phyloP scores from a whole-genome alignment of 2,329 filamentous ascomycete species.

The Claviceps humidiphila region DNA sequence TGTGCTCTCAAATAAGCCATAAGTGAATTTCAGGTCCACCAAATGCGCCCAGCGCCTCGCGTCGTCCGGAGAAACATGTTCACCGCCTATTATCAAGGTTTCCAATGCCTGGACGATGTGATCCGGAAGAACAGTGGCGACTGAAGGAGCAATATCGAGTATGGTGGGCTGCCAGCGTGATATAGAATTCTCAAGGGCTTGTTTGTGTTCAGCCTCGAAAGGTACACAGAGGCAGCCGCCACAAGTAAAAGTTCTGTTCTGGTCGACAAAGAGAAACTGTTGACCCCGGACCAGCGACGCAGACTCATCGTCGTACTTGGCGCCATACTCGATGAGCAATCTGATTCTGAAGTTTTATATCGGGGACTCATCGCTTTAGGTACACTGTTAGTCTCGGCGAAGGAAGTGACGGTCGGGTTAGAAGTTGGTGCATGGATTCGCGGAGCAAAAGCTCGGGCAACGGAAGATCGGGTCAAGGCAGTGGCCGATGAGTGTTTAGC shows the following conservation, averaged over 20 bases:
- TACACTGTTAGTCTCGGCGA: constrained; percentile 49
- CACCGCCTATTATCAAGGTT: not conserved
- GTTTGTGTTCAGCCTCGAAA: not conserved
- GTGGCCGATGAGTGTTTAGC: constrained; percentile 32
- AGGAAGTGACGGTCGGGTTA: constrained; percentile 28
- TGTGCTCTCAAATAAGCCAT: not conserved
- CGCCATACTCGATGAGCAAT: constrained; percentile 49
- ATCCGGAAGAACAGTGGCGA: not conserved
- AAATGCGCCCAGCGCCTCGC: not conserved
- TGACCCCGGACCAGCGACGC: constrained; percentile 18
- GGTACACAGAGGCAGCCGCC: constrained; percentile 2
- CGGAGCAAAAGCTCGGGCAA: constrained; percentile 28
- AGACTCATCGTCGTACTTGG: constrained; percentile 47
- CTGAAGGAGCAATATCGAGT: not conserved
- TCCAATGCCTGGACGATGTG: not conserved
- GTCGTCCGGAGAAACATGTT: not conserved
- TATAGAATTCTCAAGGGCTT: not conserved
- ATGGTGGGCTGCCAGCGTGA: constrained; percentile 1
- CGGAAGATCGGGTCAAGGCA: constrained; percentile 34
- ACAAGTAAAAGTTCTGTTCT: constrained; percentile 42
- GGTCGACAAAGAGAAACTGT: constrained; percentile 33
- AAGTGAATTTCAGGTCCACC: not conserved
- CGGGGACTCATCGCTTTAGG: constrained; percentile 71
- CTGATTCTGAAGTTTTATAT: constrained; percentile 73
- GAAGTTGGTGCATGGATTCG: constrained; percentile 28